Percentiles rank a stretch among this genome's conserved stretches.
Conservation (phyloP, 2,329 filamentous ascomycete species). For the Penicillium sp. region DNA sequence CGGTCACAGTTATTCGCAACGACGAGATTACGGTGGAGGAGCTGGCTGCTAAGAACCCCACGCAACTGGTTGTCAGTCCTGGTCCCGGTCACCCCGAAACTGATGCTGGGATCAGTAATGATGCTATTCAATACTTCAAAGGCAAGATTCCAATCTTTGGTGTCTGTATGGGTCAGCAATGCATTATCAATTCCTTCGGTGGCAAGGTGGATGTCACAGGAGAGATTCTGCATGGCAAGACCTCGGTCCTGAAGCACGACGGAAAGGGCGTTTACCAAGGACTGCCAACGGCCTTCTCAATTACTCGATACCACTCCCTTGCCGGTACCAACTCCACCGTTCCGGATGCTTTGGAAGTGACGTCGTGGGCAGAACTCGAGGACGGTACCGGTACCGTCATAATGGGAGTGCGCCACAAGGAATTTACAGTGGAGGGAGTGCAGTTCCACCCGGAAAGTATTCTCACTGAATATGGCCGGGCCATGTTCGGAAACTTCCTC, state of each 20-base stretch:
- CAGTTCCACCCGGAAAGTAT: conserved; percentile 99
- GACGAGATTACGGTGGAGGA: conserved; percentile 87
- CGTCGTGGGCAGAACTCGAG: conserved; percentile 78
- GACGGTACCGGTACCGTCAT: conserved; percentile 79
- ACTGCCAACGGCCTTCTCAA: conserved; percentile 76
- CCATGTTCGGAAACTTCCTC: conserved; percentile 92
- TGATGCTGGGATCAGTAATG: conserved; percentile 91
- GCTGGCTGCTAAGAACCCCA: conserved; percentile 79
- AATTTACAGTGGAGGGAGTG: conserved; percentile 88
- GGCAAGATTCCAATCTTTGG: conserved; percentile 94
- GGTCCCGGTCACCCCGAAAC: conserved; percentile 89
- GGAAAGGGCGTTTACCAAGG: conserved; percentile 85
- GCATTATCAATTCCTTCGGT: conserved; percentile 91
- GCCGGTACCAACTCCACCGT: conserved; percentile 88
- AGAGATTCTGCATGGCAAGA: conserved; percentile 97
- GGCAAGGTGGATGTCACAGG: conserved; percentile 89
- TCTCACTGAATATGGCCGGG: conserved; percentile 80
- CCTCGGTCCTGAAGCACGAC: conserved; percentile 86
- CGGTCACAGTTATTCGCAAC: conserved; percentile 86
- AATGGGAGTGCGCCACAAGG: conserved; percentile 94
- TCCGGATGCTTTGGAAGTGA: conserved; percentile 81
- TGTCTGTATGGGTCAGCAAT: conserved; percentile 99
- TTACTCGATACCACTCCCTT: conserved; percentile 94
- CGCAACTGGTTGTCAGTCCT: conserved; percentile 91
- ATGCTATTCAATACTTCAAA: conserved; percentile 85